Conservation (phyloP, 139 green algal species). For the Penium margaritaceum region DNA sequence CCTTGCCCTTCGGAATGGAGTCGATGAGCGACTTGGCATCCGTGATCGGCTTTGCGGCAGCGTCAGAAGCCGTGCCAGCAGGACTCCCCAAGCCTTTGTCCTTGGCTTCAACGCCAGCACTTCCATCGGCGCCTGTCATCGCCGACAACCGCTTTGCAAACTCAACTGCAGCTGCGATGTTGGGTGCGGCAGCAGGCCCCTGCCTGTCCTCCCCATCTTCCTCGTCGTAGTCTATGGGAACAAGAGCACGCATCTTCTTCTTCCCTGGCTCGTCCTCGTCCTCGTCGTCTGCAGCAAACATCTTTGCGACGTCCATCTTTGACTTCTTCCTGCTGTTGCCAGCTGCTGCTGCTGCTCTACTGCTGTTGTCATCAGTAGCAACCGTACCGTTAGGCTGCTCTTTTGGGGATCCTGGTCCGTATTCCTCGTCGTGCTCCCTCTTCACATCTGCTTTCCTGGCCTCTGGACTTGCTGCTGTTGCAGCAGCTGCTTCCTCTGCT, state of each 20-base stretch:
- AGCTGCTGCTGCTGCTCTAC: no score
- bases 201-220: conserved; percentile 41
- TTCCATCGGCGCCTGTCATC: background rate
- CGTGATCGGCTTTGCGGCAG: conserved; percentile 8
- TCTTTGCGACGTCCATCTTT: no score
- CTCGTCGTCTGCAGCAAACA: conserved; percentile 1
- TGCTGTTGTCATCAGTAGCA: no score
- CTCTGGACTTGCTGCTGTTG: no score
- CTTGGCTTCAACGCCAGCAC: background rate
- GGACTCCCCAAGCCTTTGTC: no score
- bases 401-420: no score
- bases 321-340: no score
- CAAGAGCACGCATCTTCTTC: conserved; percentile 58
- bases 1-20: conserved; percentile 63
- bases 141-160: conserved; percentile 32
- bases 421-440: no score
- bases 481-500: no score
- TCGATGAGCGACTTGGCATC: conserved; percentile 66
- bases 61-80: background rate
- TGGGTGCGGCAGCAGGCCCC: conserved; percentile 6
- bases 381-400: no score
- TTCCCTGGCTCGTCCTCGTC: conserved; percentile 26
- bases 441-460: no score
- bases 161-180: conserved; percentile 26
- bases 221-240: conserved; percentile 75